Evolutionary conservation across 192 early-diverging fungal species (phyloP).

Genomic region (Backusella luteola): DNA sequence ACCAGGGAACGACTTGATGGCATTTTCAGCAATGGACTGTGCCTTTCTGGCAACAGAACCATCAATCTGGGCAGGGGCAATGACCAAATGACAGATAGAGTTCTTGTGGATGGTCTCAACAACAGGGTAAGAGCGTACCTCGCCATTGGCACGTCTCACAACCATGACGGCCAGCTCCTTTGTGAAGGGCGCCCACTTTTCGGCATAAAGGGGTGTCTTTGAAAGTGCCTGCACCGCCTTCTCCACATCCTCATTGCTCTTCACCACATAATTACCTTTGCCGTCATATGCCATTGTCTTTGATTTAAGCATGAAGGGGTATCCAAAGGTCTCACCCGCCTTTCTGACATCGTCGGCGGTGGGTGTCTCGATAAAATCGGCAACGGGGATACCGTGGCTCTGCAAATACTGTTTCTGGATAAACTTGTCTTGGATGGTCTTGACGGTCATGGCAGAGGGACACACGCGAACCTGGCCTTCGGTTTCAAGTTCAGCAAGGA

Average conservation of each 20-base stretch:
- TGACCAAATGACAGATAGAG: conserved; percentile 94
- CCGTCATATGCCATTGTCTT: conserved; percentile 95
- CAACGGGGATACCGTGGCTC: conserved; percentile 65
- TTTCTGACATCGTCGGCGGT: conserved; percentile 50
- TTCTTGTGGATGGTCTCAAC: conserved; percentile 98
- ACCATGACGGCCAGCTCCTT: conserved; percentile 99
- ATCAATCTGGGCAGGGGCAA: conserved; percentile 95
- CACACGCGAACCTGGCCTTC: conserved; percentile 60
- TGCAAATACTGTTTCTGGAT: conserved; percentile 82
- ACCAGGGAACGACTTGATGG: conserved; percentile 74
- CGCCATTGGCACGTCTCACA: conserved; percentile 73
- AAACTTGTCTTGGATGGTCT: conserved; percentile 96
- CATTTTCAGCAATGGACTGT: conserved; percentile 79
- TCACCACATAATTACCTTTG: conserved; percentile 89
- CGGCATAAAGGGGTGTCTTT: conserved; percentile 80
- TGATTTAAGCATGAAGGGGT: conserved; percentile 95
- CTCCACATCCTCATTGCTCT: conserved; percentile 64
- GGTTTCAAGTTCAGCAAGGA: conserved; percentile 60
- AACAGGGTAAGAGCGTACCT: conserved; percentile 83
- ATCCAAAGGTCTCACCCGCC: conserved; percentile 74
- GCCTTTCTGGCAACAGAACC: conserved; percentile 71
- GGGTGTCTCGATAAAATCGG: conserved; percentile 63
- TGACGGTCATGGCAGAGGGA: conserved; percentile 80
- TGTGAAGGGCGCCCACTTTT: conserved; percentile 89
- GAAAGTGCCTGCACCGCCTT: conserved; percentile 60